A percentile compares a stretch with the other conserved stretches of the same genome.
Evolutionary conservation across 2,329 filamentous ascomycete species (phyloP).

Genomic region (Trichophyton schoenleinii): DNA sequence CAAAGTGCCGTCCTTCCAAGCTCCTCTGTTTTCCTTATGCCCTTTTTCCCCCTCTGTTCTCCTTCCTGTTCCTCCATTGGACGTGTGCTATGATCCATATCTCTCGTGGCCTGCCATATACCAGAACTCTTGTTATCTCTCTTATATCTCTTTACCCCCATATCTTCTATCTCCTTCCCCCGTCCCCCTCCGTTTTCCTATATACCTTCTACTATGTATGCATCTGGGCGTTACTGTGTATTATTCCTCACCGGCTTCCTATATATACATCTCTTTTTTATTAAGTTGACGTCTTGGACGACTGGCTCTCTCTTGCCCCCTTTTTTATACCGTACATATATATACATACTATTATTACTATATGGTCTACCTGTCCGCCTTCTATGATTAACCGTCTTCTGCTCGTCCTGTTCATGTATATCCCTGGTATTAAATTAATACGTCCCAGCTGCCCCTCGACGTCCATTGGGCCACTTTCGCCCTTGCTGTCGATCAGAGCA

Average conservation of each 20-base stretch:
- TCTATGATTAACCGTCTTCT: background rate
- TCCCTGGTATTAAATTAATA: background rate
- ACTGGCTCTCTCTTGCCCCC: background rate
- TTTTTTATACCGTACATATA: background rate
- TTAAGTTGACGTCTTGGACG: background rate
- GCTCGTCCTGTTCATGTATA: background rate
- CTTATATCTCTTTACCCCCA: background rate
- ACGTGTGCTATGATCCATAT: background rate
- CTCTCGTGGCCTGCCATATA: background rate
- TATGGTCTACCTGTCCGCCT: background rate
- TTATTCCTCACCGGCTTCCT: background rate
- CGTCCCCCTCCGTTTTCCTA: background rate
- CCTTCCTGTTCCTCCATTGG: background rate
- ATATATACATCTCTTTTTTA: background rate
- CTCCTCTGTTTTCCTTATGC: background rate
- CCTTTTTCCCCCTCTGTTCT: background rate
- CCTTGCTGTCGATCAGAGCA: background rate
- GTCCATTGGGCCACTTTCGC: background rate
- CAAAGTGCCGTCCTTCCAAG: background rate
- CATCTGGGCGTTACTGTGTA: slow-evolving; percentile 1
- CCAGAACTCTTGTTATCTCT: background rate
- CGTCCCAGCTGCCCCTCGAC: background rate
- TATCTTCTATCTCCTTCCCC: background rate
- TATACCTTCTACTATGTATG: background rate
- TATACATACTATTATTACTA: background rate